Evolutionary conservation across 306 rosid species (phyloP).

Genomic region (Purshia tridentata): DNA sequence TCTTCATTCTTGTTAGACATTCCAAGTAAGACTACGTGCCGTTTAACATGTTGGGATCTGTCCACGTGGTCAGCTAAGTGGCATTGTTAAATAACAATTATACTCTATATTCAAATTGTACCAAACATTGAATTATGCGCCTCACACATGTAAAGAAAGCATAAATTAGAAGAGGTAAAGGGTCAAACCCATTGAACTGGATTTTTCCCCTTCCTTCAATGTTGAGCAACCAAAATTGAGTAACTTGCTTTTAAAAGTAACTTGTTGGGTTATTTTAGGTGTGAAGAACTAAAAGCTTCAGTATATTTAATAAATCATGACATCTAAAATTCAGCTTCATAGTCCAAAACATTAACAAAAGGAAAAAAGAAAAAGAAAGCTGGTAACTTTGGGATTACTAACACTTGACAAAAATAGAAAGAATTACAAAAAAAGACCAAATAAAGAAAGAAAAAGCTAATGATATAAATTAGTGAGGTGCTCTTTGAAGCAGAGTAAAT

Average conservation of each 20-base stretch:
- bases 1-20: too few relatives aligned
- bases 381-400: neutral
- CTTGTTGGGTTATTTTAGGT: neutral
- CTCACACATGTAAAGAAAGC: neutral
- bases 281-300: too few relatives aligned
- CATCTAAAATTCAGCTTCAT: neutral
- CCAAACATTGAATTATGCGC: neutral
- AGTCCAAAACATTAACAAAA: neutral
- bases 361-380: neutral
- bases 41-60: too few relatives aligned
- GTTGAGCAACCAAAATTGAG: neutral
- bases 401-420: constrained; percentile 10
- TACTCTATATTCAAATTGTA: neutral
- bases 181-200: neutral
- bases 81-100: neutral
- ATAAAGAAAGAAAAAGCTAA: neutral
- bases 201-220: neutral
- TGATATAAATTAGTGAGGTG: neutral
- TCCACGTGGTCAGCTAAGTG: neutral
- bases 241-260: neutral
- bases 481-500: neutral
- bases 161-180: neutral
- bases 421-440: neutral
- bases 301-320: neutral
- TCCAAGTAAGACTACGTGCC: too few relatives aligned